phyloP scores from a whole-genome alignment of 2,329 filamentous ascomycete species.

The Exophiala viscosa region DNA sequence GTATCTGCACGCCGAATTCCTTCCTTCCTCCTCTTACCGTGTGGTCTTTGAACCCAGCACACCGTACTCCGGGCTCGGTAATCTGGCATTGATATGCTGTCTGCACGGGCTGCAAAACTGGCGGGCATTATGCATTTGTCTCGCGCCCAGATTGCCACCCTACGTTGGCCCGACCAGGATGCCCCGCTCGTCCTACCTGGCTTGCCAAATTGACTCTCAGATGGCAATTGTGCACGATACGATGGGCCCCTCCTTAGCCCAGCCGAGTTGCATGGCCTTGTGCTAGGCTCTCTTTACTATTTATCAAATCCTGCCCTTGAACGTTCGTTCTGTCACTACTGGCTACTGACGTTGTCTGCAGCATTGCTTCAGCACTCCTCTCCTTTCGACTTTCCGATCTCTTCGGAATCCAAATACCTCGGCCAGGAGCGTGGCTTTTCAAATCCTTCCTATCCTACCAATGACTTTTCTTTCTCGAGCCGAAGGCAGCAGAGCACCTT shows the following conservation, averaged over 20 bases:
- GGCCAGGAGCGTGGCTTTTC: conserved; percentile 35
- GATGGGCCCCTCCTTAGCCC: conserved; percentile 14
- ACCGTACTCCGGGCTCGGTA: conserved; percentile 15
- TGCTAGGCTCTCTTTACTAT: conserved; percentile 21
- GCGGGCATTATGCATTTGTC: conserved; percentile 9
- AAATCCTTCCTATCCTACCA: conserved; percentile 29
- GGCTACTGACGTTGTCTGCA: conserved; percentile 27
- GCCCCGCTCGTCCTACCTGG: conserved; percentile 25
- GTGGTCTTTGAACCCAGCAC: conserved; percentile 1
- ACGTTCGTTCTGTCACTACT: conserved; percentile 27
- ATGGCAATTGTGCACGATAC: conserved; percentile 23
- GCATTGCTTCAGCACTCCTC: conserved; percentile 37
- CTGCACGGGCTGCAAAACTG: conserved; percentile 12
- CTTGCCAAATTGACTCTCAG: conserved; percentile 21
- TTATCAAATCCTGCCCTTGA: conserved; percentile 24
- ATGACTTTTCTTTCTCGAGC: conserved; percentile 22
- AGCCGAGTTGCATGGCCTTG: conserved; percentile 24
- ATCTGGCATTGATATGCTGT: conserved; percentile 24
- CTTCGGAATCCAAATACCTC: conserved; percentile 40
- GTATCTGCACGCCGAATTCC: conserved; percentile 2
- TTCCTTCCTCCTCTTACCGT: background rate
- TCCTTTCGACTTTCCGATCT: conserved; percentile 38
- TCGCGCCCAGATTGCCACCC: conserved; percentile 18
- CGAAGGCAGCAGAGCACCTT: conserved; percentile 15
- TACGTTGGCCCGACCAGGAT: conserved; percentile 22